Evolutionary conservation across 1,284 basidiomycete species (phyloP).

Genomic region (Erythrobasidium hasegawianum): DNA sequence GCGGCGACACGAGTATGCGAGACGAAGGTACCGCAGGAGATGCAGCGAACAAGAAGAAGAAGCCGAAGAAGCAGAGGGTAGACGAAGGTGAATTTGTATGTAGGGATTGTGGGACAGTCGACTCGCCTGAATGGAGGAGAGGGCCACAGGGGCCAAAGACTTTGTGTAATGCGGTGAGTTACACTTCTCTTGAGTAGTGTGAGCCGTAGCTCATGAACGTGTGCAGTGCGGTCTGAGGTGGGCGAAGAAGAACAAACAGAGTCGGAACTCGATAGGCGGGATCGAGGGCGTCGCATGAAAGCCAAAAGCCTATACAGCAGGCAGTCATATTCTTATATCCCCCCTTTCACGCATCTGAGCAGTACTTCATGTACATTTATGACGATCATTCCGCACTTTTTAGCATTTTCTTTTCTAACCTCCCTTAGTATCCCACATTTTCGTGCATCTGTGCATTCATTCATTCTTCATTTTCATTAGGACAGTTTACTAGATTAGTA

Average conservation of each 20-base stretch:
- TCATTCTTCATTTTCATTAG: too few species aligned
- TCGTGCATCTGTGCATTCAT: too few species aligned
- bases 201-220: background rate
- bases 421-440: too few species aligned
- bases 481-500: too few species aligned
- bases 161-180: constrained; percentile 63
- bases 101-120: constrained; percentile 41
- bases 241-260: constrained; percentile 35
- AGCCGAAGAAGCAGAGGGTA: constrained; percentile 63
- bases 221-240: constrained; percentile 42
- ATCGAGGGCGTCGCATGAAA: background rate
- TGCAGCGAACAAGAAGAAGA: constrained; percentile 40
- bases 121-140: constrained; percentile 50
- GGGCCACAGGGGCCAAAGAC: constrained; percentile 78
- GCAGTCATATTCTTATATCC: too few species aligned
- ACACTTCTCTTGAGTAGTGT: background rate
- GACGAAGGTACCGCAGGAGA: constrained; percentile 34
- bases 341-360: too few species aligned
- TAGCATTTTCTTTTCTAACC: too few species aligned
- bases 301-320: too few species aligned
- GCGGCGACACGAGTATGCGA: constrained; percentile 38
- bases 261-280: constrained; percentile 24
- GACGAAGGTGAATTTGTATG: constrained; percentile 61
- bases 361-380: too few species aligned
- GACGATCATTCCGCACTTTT: too few species aligned